Conservation (phyloP, 768 basidiomycete genomes). For the Boletus reticulatus region DNA sequence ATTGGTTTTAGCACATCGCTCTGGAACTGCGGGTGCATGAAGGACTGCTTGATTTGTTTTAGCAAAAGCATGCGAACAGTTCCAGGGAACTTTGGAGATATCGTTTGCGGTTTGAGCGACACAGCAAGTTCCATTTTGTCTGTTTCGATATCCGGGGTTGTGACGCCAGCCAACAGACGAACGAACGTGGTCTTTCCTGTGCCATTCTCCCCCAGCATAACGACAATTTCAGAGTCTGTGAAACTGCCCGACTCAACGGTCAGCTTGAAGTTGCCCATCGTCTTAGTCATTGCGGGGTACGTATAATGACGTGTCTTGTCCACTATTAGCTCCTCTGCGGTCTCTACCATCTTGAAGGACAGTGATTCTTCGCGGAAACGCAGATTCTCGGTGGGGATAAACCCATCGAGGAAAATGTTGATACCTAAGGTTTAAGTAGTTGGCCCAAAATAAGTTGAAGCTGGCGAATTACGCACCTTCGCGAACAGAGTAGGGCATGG, state of each 20-base stretch:
- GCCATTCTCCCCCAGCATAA: conserved; percentile 99
- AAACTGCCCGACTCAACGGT: conserved; percentile 88
- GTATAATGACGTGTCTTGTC: conserved; percentile 88
- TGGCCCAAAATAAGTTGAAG: background rate
- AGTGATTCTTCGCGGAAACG: conserved; percentile 96
- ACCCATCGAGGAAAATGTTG: conserved; percentile 99
- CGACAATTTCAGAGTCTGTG: conserved; percentile 99
- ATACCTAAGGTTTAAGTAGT: conserved; percentile 58
- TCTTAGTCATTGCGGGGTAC: conserved; percentile 97
- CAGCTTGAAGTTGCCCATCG: conserved; percentile 92
- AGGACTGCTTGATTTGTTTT: conserved; percentile 91
- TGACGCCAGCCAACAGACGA: conserved; percentile 89
- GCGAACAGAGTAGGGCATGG: conserved; percentile 96
- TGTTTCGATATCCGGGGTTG: conserved; percentile 72
- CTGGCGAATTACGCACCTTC: conserved; percentile 61
- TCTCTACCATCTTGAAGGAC: conserved; percentile 97
- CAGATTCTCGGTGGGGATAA: conserved; percentile 97
- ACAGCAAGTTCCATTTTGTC: conserved; percentile 81
- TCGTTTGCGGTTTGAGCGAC: conserved; percentile 98
- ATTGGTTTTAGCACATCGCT: conserved; percentile 98
- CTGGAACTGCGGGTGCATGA: conserved; percentile 99
- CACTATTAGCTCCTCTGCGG: conserved; percentile 82
- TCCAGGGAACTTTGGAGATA: conserved; percentile 96
- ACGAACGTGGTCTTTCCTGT: conserved; percentile 99
- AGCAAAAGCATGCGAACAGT: conserved; percentile 93